Evolutionary conservation across 2,329 filamentous ascomycete species (phyloP).

Genomic region (Colletotrichum caudatum): DNA sequence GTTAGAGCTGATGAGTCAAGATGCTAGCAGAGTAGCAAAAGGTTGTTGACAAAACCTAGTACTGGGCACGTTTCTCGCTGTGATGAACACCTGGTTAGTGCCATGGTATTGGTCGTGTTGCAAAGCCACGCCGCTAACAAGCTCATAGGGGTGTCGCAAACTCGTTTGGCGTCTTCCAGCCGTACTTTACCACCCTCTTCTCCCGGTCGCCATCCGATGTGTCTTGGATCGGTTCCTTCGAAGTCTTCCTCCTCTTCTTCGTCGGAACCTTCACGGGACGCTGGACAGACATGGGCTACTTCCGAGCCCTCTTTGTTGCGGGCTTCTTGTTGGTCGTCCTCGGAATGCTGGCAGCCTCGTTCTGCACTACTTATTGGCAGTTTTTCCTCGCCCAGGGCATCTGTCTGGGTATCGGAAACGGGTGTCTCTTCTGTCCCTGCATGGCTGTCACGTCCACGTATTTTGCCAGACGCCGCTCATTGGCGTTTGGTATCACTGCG

Average conservation of each 20-base stretch:
- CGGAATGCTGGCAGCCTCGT: conserved; percentile 61
- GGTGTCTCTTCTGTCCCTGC: conserved; percentile 73
- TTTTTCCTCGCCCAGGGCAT: conserved; percentile 67
- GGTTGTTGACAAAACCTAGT: conserved; percentile 44
- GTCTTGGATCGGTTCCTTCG: conserved; percentile 67
- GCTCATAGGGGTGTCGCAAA: conserved; percentile 62
- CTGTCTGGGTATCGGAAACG: conserved; percentile 68
- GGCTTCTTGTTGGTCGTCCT: conserved; percentile 58
- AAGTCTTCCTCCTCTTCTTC: conserved; percentile 68
- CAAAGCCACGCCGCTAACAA: conserved; percentile 5
- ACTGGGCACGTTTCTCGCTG: conserved; percentile 57
- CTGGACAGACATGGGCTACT: conserved; percentile 65
- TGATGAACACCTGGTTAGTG: conserved; percentile 62
- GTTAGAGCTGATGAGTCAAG: not conserved
- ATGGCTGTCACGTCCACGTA: conserved; percentile 76
- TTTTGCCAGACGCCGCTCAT: conserved; percentile 66
- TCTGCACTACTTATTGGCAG: conserved; percentile 64
- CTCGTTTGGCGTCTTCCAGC: conserved; percentile 67
- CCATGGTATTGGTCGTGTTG: not conserved
- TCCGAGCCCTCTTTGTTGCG: conserved; percentile 55
- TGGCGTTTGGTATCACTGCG: conserved; percentile 73
- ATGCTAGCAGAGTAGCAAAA: no score
- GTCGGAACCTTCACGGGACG: conserved; percentile 66
- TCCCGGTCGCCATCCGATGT: conserved; percentile 57
- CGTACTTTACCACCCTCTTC: conserved; percentile 61